Evolutionary conservation across 257 asterid genomes (phyloP).

Genomic region (Paulownia fortunei): DNA sequence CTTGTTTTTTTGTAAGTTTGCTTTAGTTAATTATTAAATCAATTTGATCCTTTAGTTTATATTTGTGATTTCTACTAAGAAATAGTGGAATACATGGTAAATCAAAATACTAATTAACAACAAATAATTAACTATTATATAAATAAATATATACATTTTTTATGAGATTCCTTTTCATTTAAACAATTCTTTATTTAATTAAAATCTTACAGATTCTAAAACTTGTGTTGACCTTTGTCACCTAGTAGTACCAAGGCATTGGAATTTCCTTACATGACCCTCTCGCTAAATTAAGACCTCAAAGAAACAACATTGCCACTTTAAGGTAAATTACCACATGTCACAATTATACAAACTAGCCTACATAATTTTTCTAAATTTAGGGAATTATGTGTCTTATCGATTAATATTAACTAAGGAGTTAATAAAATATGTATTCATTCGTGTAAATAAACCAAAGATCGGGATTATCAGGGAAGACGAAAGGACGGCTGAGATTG

Average conservation of each 20-base stretch:
- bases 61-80: too few species aligned
- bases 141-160: too few species aligned
- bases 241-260: not conserved
- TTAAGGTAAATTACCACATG: not conserved
- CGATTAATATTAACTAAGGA: too few species aligned
- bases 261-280: not conserved
- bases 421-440: too few species aligned
- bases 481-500: constrained; percentile 38
- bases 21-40: not conserved
- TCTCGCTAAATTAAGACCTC: too few species aligned
- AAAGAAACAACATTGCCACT: not conserved
- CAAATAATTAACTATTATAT: too few species aligned
- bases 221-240: not conserved
- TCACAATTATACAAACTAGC: not conserved
- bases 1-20: not conserved
- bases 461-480: not conserved
- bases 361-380: not conserved
- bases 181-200: not conserved
- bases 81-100: too few species aligned
- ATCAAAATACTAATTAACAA: too few species aligned
- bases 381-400: too few species aligned
- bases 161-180: too few species aligned
- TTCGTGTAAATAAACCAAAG: too few species aligned
- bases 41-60: too few species aligned
- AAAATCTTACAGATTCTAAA: not conserved